Base-by-base conservation (phyloP, 2,329 filamentous ascomycete genomes). In the Fusarium sp. region DNA sequence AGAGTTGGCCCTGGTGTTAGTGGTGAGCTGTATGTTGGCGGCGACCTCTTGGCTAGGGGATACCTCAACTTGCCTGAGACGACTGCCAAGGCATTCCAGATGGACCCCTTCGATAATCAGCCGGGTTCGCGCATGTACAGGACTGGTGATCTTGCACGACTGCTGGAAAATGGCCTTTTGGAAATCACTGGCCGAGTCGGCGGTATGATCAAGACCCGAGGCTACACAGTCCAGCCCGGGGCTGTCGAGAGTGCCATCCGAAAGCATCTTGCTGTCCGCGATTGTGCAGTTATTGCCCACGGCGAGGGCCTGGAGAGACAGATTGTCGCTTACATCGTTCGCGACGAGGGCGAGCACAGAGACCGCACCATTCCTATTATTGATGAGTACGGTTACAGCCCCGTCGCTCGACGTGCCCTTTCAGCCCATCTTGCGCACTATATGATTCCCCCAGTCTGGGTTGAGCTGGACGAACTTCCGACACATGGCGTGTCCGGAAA, bases 61-160 rank as follows among this genome's bases (percentile, higher is more conserved):
- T 96, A 96, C 74, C 87, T 95, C 55, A 94, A 95, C 70, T 86
- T 91, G n/a, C 91, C 92, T 0, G 92, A 95, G 74, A 91, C 90
- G 0, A 95, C 93, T 0, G 90, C 90, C 7, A 89, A 91, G 76
- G 89, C 91, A 0, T 95, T 96, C 78, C 84, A 88, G 12, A 82
- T 86, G 0, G 88, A 95, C 74, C 87, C 88, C 0, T 95, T 92
- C 70, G 85, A 87, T 71, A 76, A 83, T 4, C 84, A 83, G 2
- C 81, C 87, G 1, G 90, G 87, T 30, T 87, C 91, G 13, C 88
- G 90, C 18, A 92, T 94, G 89, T 94, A 94, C 77, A 87, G 88
- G 61, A 94, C 92, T 0, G 92, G 92, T 4, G 92, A 94, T 77
- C 85, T 90, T 55, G 92, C 92, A 0, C 86, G 91, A 3, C 79